Evolutionary conservation across 495 filamentous ascomycete genomes (phyloP).

Genomic region (Hypoxylon fuscum): DNA sequence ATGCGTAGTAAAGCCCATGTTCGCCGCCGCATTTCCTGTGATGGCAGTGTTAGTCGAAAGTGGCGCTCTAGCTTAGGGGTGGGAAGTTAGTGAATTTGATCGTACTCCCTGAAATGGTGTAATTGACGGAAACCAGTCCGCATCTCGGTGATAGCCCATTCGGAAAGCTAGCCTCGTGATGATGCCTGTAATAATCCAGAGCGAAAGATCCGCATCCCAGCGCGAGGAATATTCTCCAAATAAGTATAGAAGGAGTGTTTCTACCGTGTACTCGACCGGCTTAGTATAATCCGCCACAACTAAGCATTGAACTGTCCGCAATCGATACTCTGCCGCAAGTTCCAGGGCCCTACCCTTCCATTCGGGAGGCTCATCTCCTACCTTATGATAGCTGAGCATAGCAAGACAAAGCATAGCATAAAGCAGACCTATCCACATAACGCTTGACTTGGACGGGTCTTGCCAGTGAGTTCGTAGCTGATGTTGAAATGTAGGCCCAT

Average conservation of each 20-base stretch:
- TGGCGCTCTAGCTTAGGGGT: neutral
- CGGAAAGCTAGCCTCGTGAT: slow-evolving; percentile 87
- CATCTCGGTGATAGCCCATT: slow-evolving; percentile 96
- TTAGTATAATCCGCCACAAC: slow-evolving; percentile 90
- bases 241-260: slow-evolving; percentile 85
- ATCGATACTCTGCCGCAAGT: slow-evolving; percentile 80
- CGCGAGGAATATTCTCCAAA: slow-evolving; percentile 81
- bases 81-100: slow-evolving; percentile 2
- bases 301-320: slow-evolving; percentile 86
- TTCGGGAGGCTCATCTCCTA: slow-evolving; percentile 91
- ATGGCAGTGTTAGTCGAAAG: slow-evolving; percentile 13
- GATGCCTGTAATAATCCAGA: slow-evolving; percentile 84
- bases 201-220: slow-evolving; percentile 79
- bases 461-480: slow-evolving; percentile 91
- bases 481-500: slow-evolving; percentile 85
- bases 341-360: slow-evolving; percentile 76
- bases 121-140: slow-evolving; percentile 82
- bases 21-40: slow-evolving; percentile 82
- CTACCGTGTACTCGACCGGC: slow-evolving; percentile 84
- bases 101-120: slow-evolving; percentile 79
- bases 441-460: slow-evolving; percentile 77
- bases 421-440: slow-evolving; percentile 90
- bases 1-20: slow-evolving; percentile 87
- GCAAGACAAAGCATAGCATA: slow-evolving; percentile 90
- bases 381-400: slow-evolving; percentile 87